Conservation (phyloP, 2,329 filamentous ascomycete species). For the Setomelanomma holmii region DNA sequence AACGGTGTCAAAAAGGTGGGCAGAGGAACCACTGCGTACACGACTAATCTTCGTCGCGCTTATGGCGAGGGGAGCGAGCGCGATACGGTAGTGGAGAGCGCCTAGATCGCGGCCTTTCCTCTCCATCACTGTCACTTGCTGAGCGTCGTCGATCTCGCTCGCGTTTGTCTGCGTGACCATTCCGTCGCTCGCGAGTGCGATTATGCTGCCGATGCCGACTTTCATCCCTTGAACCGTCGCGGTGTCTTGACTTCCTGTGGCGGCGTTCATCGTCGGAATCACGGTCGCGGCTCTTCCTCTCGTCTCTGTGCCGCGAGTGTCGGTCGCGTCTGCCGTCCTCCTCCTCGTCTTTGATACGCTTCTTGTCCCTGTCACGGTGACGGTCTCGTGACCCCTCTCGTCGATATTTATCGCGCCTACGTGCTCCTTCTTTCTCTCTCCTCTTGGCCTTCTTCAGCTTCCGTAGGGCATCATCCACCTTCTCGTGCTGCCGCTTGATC, state of each 20-base stretch:
- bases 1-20: not conserved
- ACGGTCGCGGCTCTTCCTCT: constrained; percentile 20
- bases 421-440: constrained; percentile 56
- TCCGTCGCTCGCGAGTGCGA: constrained; percentile 19
- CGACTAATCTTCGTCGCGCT: not conserved
- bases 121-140: constrained; percentile 14
- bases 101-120: constrained; percentile 14
- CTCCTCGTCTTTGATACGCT: constrained; percentile 28
- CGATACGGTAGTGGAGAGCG: constrained; percentile 25
- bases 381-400: constrained; percentile 34
- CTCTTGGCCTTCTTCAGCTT: constrained; percentile 58
- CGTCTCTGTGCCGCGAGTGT: constrained; percentile 18
- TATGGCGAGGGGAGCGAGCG: constrained; percentile 19
- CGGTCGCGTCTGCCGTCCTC: constrained; percentile 14
- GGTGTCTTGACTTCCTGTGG: constrained; percentile 9
- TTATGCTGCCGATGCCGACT: constrained; percentile 17
- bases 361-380: constrained; percentile 26
- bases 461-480: constrained; percentile 75
- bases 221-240: constrained; percentile 18
- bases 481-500: constrained; percentile 89
- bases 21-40: not conserved
- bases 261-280: constrained; percentile 18
- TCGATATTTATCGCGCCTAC: constrained; percentile 43
- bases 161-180: constrained; percentile 12
- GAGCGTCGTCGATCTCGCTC: constrained; percentile 15